Conservation (phyloP, 495 filamentous ascomycete genomes). For the Aspergillus nidulans region DNA sequence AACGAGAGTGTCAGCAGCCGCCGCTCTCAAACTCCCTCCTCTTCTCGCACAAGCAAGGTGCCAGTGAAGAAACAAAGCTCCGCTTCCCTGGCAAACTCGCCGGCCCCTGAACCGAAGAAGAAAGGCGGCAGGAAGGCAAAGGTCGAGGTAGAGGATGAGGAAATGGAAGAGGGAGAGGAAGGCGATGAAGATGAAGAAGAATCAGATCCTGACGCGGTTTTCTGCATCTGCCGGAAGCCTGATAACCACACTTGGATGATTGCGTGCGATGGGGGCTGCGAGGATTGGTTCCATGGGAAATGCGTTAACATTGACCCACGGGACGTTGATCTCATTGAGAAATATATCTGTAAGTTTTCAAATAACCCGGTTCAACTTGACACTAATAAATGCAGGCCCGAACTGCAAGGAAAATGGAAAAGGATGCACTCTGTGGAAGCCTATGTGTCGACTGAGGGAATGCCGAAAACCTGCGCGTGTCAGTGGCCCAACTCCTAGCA, state of each 20-base stretch:
- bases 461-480: conserved; percentile 60
- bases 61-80: conserved; percentile 40
- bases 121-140: conserved; percentile 23
- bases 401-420: conserved; percentile 52
- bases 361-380: background rate
- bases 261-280: conserved; percentile 64
- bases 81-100: conserved; percentile 35
- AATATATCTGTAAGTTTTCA: conserved; percentile 58
- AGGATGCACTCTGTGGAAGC: conserved; percentile 62
- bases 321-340: conserved; percentile 62
- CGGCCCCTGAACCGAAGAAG: conserved; percentile 37
- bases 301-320: conserved; percentile 60
- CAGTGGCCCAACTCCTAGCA: conserved; percentile 46
- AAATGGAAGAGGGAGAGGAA: background rate
- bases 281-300: conserved; percentile 71
- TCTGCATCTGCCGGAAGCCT: conserved; percentile 66
- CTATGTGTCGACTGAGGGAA: conserved; percentile 57
- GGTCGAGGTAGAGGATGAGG: conserved; percentile 13
- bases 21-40: conserved; percentile 44
- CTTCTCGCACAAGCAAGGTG: conserved; percentile 46
- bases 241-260: conserved; percentile 79
- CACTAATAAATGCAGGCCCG: conserved; percentile 39
- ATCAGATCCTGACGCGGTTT: conserved; percentile 38
- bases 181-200: conserved; percentile 45
- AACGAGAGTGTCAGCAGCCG: conserved; percentile 39